phyloP scores from a whole-genome alignment of 345 rosid genomes.

The Kandelia obovata region DNA sequence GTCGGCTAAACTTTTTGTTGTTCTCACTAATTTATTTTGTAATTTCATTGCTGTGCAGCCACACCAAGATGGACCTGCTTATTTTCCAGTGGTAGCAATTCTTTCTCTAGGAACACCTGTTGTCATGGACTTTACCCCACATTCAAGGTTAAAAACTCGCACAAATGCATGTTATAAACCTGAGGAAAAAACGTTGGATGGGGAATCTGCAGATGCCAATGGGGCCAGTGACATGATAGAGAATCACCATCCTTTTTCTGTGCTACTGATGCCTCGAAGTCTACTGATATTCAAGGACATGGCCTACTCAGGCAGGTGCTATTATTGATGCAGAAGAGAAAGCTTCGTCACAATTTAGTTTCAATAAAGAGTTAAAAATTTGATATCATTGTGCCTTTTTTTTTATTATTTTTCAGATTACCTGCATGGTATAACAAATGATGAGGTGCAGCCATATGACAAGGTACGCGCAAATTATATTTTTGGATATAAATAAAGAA shows the following conservation, averaged over 20 bases:
- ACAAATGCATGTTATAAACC: conserved; percentile 4
- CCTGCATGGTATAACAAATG: conserved; percentile 72
- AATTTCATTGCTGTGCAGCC: conserved; percentile 42
- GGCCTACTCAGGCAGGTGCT: conserved; percentile 53
- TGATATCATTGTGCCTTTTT: neutral
- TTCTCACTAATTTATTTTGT: conserved; percentile 19
- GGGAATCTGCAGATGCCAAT: conserved; percentile 24
- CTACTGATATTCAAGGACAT: conserved; percentile 80
- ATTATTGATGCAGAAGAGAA: neutral
- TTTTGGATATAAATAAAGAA: no score
- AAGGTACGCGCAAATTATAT: conserved; percentile 33
- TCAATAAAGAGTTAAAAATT: neutral
- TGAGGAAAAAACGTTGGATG: conserved; percentile 14
- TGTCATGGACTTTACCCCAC: conserved; percentile 83
- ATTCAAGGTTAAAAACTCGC: conserved; percentile 46
- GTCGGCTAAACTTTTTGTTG: neutral
- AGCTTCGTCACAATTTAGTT: neutral
- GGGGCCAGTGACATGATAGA: conserved; percentile 22
- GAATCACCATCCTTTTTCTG: conserved; percentile 51
- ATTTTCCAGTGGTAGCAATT: conserved; percentile 84
- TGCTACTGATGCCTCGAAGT: conserved; percentile 74
- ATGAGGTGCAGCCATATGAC: conserved; percentile 39
- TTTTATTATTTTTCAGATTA: conserved; percentile 42
- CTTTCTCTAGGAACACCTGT: conserved; percentile 78
- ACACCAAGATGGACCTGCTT: conserved; percentile 96